Evolutionary conservation across 2,329 filamentous ascomycete species (phyloP).

Genomic region (Trichoderma sp.): DNA sequence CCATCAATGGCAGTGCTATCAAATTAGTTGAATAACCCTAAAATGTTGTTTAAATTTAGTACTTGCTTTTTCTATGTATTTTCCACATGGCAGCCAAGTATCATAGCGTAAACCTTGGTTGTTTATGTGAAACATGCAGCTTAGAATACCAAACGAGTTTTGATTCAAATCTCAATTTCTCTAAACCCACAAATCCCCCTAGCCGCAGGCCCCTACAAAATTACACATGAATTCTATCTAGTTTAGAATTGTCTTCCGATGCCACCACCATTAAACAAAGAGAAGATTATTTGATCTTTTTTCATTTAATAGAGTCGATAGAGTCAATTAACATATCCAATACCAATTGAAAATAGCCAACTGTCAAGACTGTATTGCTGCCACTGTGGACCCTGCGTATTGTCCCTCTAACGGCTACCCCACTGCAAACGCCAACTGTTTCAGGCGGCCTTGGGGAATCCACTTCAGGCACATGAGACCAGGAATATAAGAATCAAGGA

Average conservation of each 20-base stretch:
- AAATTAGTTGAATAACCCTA: neutral
- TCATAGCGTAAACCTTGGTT: neutral
- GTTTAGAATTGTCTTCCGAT: too few species aligned
- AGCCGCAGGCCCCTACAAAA: neutral
- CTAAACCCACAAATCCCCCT: neutral
- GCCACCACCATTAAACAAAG: neutral
- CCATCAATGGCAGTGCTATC: neutral
- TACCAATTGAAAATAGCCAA: neutral
- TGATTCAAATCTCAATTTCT: neutral
- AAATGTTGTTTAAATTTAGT: neutral
- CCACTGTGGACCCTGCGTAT: neutral
- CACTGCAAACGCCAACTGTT: slow-evolving; percentile 1
- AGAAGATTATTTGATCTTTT: neutral
- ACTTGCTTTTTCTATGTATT: too few species aligned
- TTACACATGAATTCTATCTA: neutral
- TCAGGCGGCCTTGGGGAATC: neutral
- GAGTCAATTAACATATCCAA: neutral
- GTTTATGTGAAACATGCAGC: neutral
- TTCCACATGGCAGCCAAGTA: neutral
- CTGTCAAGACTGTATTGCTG: neutral
- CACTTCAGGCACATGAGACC: neutral
- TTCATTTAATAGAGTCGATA: neutral
- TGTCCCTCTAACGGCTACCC: neutral
- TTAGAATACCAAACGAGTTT: neutral
- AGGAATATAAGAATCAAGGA: neutral